Percentiles rank a stretch among this genome's conserved stretches.
These are phyloP conservation scores for Cladophialophora carrionii DNA, from an alignment of 2,329 filamentous ascomycete species.

Conservation along the genomic window DNA sequence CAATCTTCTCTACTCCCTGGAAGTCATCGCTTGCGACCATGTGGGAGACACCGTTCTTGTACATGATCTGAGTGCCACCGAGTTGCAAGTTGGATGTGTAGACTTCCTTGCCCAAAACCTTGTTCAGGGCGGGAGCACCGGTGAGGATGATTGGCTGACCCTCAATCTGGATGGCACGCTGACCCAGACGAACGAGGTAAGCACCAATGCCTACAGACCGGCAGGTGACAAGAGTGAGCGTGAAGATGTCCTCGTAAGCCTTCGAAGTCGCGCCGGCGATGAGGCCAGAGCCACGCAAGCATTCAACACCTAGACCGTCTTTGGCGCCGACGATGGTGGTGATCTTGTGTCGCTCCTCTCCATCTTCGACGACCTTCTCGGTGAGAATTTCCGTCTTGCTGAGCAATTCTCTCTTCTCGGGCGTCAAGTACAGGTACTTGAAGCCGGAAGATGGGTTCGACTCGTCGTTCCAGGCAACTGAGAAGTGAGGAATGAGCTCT, in stretches of 20 bases:
- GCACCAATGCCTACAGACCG: slow-evolving; percentile 99
- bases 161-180: slow-evolving; percentile 98
- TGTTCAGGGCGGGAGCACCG: slow-evolving; percentile 96
- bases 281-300: slow-evolving; percentile 91
- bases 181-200: slow-evolving; percentile 95
- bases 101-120: slow-evolving; percentile 94
- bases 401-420: slow-evolving; percentile 82
- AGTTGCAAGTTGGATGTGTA: slow-evolving; percentile 99
- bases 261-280: slow-evolving; percentile 96
- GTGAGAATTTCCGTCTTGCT: slow-evolving; percentile 83
- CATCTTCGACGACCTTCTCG: slow-evolving; percentile 80
- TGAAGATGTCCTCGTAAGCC: slow-evolving; percentile 99
- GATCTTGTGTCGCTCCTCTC: slow-evolving; percentile 91
- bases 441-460: slow-evolving; percentile 83
- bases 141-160: slow-evolving; percentile 98
- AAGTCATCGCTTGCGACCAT: slow-evolving; percentile 98
- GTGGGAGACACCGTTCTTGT: slow-evolving; percentile 98
- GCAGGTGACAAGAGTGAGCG: slow-evolving; percentile 94
- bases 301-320: slow-evolving; percentile 96
- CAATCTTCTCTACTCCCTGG: slow-evolving; percentile 94
- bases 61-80: slow-evolving; percentile 99
- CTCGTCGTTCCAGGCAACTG: slow-evolving; percentile 90
- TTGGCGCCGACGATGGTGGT: slow-evolving; percentile 90
- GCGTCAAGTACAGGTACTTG: slow-evolving; percentile 93
- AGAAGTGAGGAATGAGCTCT: slow-evolving; percentile 96